phyloP scores from a whole-genome alignment of 1,284 basidiomycete genomes.

The Cutaneotrichosporon sp. region DNA sequence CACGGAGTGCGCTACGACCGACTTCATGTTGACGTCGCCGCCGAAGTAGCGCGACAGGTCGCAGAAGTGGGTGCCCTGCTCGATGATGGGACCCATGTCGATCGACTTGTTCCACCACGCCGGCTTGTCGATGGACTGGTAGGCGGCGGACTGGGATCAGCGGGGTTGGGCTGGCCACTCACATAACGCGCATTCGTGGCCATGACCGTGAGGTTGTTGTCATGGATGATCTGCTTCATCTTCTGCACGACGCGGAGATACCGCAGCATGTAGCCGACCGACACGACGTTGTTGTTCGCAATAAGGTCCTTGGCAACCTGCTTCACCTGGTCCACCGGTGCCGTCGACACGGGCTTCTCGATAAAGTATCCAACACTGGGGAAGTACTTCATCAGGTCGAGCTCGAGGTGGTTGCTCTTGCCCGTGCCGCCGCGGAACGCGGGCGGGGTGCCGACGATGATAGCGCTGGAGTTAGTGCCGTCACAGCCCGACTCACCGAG shows the following conservation, averaged over 20 bases:
- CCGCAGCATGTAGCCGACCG: constrained; percentile 87
- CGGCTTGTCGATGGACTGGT: constrained; percentile 79
- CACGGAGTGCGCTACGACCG: constrained; percentile 65
- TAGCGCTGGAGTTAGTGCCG: constrained; percentile 52
- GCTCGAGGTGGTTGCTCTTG: constrained; percentile 80
- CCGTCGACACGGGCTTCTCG: constrained; percentile 90
- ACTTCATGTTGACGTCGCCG: constrained; percentile 83
- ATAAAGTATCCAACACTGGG: constrained; percentile 87
- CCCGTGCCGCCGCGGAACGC: constrained; percentile 80
- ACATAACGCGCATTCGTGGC: constrained; percentile 92
- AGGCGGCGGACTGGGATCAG: constrained; percentile 61
- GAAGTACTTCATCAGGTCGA: constrained; percentile 83
- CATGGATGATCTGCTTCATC: constrained; percentile 95
- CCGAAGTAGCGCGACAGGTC: constrained; percentile 86
- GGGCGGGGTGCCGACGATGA: constrained; percentile 88
- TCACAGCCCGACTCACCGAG: constrained; percentile 46
- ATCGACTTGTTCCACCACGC: constrained; percentile 98
- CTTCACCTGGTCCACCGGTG: constrained; percentile 56
- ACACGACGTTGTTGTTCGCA: constrained; percentile 70
- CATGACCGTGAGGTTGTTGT: constrained; percentile 96
- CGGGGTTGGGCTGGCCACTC: too few relatives aligned
- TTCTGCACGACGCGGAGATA: constrained; percentile 92
- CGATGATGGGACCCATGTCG: constrained; percentile 77
- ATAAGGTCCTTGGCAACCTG: constrained; percentile 66
- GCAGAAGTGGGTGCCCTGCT: constrained; percentile 85